These are phyloP conservation scores for Daedaleopsis nitida DNA, from an alignment of 768 basidiomycete genomes.

Conservation along the genomic window DNA sequence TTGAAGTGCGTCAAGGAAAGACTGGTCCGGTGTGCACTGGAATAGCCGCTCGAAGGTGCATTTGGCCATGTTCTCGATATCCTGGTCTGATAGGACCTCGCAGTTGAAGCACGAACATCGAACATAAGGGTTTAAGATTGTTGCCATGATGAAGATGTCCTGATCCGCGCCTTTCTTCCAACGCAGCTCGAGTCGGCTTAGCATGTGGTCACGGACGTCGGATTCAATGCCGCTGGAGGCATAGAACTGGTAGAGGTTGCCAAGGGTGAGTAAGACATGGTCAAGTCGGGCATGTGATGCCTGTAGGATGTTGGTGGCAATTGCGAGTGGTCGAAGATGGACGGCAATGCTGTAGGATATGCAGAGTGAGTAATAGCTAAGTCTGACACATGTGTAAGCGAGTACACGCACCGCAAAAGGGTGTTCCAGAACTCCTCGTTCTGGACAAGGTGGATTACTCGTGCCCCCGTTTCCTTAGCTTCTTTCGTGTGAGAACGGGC, in stretches of 20 bases:
- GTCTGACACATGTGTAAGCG: no score
- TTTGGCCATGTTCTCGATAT: background rate
- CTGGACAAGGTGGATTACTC: background rate
- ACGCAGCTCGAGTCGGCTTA: constrained; percentile 34
- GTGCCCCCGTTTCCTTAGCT: constrained; percentile 7
- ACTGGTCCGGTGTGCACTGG: background rate
- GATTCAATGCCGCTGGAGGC: constrained; percentile 9
- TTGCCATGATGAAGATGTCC: constrained; percentile 36
- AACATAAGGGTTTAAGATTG: constrained; percentile 38
- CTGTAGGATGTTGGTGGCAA: constrained; percentile 21
- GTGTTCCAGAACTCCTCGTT: constrained; percentile 7
- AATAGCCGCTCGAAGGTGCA: background rate
- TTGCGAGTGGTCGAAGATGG: constrained; percentile 21
- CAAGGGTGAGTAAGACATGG: constrained; percentile 19
- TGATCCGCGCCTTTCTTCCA: constrained; percentile 37
- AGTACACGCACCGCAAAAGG: constrained; percentile 2
- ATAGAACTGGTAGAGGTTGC: constrained; percentile 26
- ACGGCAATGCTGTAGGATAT: background rate
- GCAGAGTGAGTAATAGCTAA: no score
- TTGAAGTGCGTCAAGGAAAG: background rate
- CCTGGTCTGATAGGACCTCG: background rate
- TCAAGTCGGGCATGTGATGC: constrained; percentile 11
- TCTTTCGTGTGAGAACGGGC: constrained; percentile 3
- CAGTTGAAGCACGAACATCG: constrained; percentile 3
- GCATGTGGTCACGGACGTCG: constrained; percentile 20